Evolutionary conservation across 179 eudicot species (phyloP), one percentile per base, ranked within the genome.

Genomic region (Nepenthes alata): DNA sequence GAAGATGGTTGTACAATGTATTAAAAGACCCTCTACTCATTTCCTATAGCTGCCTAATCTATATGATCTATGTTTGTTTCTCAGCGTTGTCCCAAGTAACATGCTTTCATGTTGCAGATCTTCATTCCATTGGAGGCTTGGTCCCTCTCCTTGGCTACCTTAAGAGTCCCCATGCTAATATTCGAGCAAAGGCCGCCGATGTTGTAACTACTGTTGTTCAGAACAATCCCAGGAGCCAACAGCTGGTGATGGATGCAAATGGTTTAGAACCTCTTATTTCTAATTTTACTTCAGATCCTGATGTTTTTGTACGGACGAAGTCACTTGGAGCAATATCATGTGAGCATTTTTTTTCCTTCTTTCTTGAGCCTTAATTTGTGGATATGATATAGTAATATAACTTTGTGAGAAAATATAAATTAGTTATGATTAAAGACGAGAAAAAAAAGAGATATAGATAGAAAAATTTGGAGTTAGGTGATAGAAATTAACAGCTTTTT

Each of bases 121-220:
- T 94, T 55, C 78, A 90, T 70, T 80, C 97, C 1, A 85, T 94
- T 70, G 99, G 99, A 59, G 97, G 99, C 34, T 64, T 94, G 82
- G 76, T 58, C 47, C 99, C 99, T 59, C 88, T 94, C 49, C 89
- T 94, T 53, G 83, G 78, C 58, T 82, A 90, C 61, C 75, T 94
- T 14, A 90, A 80, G 76, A 87, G 85, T 58, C 69, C 79, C 34
- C 88, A 90, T 71, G 85, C 97, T 35, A 78, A 82, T 65, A 81
- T 94, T 35, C 81, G 94, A 61, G 97, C 97, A 61, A 93, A 93
- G 73, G 99, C 97, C 53, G 97, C 97, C 14, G 97, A 93, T 55
- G 99, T 93, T 35, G 86, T 93, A 35, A 80, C 89, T 8, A 93
- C 97, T 4, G 73, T 87, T 57, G 95, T 93, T 58, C 99, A 90